Evolutionary conservation across 768 basidiomycete genomes (phyloP).

Genomic region (Lentinula sp.): DNA sequence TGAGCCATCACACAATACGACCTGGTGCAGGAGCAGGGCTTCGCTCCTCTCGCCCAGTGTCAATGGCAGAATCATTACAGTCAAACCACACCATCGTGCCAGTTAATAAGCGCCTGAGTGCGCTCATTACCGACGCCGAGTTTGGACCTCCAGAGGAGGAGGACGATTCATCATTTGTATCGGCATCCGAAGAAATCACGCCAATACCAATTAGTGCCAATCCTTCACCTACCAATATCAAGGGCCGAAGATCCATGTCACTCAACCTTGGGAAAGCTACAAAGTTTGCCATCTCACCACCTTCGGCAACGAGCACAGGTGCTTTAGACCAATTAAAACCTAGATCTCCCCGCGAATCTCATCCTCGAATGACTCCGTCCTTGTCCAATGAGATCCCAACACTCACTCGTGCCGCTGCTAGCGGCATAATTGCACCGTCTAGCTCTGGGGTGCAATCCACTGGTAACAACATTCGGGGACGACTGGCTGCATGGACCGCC

Average conservation of each 20-base stretch:
- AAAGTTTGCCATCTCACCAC: constrained; percentile 17
- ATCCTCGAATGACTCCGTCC: constrained; percentile 15
- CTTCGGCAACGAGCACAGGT: constrained; percentile 21
- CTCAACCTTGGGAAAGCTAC: constrained; percentile 39
- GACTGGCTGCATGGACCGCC: constrained; percentile 44
- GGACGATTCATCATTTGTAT: constrained; percentile 30
- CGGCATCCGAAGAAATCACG: constrained; percentile 9
- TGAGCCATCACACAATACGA: constrained; percentile 68
- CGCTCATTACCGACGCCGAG: constrained; percentile 61
- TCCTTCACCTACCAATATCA: constrained; percentile 32
- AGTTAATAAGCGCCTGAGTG: constrained; percentile 59
- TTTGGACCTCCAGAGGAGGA: constrained; percentile 67
- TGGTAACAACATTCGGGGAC: constrained; percentile 38
- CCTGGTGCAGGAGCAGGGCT: constrained; percentile 37
- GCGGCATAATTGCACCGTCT: constrained; percentile 35
- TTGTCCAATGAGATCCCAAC: constrained; percentile 31
- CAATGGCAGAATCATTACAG: constrained; percentile 72
- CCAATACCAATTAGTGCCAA: constrained; percentile 6
- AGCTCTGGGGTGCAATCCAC: constrained; percentile 25
- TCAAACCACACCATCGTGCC: constrained; percentile 71
- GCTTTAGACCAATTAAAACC: constrained; percentile 23
- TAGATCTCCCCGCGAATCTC: constrained; percentile 26
- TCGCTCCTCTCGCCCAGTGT: constrained; percentile 65
- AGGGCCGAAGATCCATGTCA: constrained; percentile 62
- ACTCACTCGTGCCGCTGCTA: constrained; percentile 33